Percentiles rank a stretch among this genome's conserved stretches.
Conservation (phyloP, 805 yeast species). For the Kuraishia ogatae region DNA sequence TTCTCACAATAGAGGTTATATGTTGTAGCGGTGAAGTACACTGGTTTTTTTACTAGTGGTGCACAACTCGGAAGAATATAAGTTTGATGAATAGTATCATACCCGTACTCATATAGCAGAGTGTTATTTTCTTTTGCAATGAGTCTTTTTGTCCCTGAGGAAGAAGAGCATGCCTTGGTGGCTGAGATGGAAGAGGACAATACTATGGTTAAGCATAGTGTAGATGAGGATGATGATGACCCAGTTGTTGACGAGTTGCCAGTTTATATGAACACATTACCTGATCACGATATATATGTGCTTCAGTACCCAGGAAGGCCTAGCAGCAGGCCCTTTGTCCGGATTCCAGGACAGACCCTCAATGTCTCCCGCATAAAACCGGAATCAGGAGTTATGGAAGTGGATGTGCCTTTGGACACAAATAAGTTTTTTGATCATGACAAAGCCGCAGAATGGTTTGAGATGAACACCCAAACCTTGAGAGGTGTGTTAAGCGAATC, state of each 20-base stretch:
- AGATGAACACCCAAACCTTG: conserved; percentile 50
- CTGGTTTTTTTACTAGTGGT: no score
- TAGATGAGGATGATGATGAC: conserved; percentile 36
- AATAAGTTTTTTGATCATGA: conserved; percentile 55
- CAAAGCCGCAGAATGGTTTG: conserved; percentile 58
- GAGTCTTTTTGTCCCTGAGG: conserved; percentile 26
- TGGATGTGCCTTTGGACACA: conserved; percentile 70
- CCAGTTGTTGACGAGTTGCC: conserved; percentile 58
- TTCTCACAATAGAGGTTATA: neutral
- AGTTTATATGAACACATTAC: conserved; percentile 28
- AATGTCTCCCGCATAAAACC: conserved; percentile 49
- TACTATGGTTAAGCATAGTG: conserved; percentile 9
- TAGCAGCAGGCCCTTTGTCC: conserved; percentile 27
- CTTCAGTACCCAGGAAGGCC: conserved; percentile 60
- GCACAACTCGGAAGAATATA: no score
- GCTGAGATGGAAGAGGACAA: conserved; percentile 7
- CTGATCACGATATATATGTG: conserved; percentile 23
- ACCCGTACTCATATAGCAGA: no score
- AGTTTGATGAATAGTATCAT: no score
- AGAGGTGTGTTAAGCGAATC: conserved; percentile 59
- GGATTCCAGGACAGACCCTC: conserved; percentile 21
- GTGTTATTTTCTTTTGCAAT: neutral
- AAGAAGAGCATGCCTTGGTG: conserved; percentile 21
- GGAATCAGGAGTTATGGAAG: conserved; percentile 55
- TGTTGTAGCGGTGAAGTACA: neutral